Evolutionary conservation across 225 moss, liverwort and hornwort species (phyloP), one percentile per base, ranked within the genome.

Genomic region (Anthoceros angustus): DNA sequence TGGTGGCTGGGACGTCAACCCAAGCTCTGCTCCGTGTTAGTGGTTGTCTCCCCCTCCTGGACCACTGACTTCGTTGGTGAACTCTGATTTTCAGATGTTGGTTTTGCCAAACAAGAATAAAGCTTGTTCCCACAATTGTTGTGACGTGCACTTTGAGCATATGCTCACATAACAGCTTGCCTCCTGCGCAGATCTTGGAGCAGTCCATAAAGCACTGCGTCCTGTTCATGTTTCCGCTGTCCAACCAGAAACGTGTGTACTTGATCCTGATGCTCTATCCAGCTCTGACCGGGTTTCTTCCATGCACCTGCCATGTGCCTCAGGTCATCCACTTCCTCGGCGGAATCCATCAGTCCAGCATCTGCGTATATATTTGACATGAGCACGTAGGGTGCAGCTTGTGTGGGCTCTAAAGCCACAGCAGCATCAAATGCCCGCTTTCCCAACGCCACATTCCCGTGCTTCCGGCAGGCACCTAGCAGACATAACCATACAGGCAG

Each of bases 21-120:
- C 81, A 80, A 65, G 98, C 92, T 32, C 74, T 98, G 43, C 71
- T 89, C 18, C 84, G 87, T 66, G 87, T 98, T 68, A 87, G 79
- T 60, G 78, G 84, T 23, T 98, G 92, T 75, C 76, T 98, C 42
- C 92, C 88, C 63, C 84, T 80, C 76, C 81, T 92, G 73, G 8
- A 55, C 78, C 79, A 43, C 75, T 83, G 40, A 66, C 74, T 61
- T 74, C 74, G 70, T 69, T 9, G 1, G 2, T 63, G 2, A 55
- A 4, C 50, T 21, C 32, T 32, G 32, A n/a, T n/a, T 32, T 32
- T 32, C 32, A 32, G 32, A 32, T 32, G 32, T 32, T 32, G 32
- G 32, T 32, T 32, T 32, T 32, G 32, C 32, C 32, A 32, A 32
- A 32, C 32, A 32, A 32, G 32, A 32, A 32, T 32, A 32, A 32